Conservation (phyloP, 306 rosid genomes). For the Pyrus pyrifolia region DNA sequence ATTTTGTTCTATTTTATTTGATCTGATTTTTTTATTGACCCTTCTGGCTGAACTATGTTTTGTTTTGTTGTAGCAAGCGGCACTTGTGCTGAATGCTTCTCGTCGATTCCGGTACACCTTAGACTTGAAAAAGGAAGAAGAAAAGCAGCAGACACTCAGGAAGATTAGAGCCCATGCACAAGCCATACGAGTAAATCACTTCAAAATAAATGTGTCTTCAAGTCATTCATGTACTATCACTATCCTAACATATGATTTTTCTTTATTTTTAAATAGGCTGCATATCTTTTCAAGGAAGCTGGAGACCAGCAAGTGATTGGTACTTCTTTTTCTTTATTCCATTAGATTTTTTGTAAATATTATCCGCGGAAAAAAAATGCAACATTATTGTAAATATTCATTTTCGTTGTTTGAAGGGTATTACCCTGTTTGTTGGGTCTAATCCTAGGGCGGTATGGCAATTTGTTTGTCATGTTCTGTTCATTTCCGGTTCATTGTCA, state of each 20-base stretch:
- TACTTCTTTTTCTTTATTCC: constrained; percentile 23
- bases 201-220: constrained; percentile 15
- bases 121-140: constrained; percentile 94
- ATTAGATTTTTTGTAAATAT: not conserved
- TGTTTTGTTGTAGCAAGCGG: constrained; percentile 70
- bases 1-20: not conserved
- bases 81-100: constrained; percentile 96
- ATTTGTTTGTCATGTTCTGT: not conserved
- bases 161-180: constrained; percentile 84
- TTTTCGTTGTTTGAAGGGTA: not conserved
- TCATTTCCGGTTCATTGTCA: not conserved
- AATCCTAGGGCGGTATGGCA: not conserved
- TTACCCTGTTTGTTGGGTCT: not conserved
- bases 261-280: constrained; percentile 49
- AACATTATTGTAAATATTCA: not conserved
- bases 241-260: constrained; percentile 23
- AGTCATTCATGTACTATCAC: not conserved
- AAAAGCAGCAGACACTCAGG: constrained; percentile 51
- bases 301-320: constrained; percentile 33
- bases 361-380: not conserved
- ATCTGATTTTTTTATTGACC: not conserved
- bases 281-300: constrained; percentile 59
- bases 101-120: constrained; percentile 98
- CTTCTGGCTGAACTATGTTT: constrained; percentile 4
- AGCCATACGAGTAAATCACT: constrained; percentile 60